A percentile compares a stretch with the other conserved stretches of the same genome.
Evolutionary conservation across 2,329 filamentous ascomycete genomes (phyloP).

Genomic region (Falciphora oryzae): DNA sequence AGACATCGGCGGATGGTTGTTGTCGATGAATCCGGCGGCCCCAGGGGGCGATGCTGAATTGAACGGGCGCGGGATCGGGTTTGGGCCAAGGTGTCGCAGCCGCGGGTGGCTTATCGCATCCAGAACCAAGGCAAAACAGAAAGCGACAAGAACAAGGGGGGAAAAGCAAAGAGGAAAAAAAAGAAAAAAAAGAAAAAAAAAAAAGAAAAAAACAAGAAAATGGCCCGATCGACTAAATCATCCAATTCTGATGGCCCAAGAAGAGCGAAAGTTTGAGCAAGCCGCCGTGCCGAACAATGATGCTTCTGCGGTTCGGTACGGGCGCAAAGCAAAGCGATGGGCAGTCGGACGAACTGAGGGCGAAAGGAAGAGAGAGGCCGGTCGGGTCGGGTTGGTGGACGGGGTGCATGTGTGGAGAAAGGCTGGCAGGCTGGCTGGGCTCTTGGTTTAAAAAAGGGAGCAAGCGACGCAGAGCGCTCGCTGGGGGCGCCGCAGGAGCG

Average conservation of each 20-base stretch:
- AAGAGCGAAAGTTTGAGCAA: neutral
- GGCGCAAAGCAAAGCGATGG: neutral
- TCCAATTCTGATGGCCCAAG: neutral
- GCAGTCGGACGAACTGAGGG: neutral
- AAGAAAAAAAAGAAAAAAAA: neutral
- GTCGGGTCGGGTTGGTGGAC: neutral
- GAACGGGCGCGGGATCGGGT: neutral
- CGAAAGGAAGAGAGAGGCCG: neutral
- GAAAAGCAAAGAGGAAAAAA: neutral
- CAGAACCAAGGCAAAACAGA: neutral
- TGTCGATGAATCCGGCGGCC: slow-evolving; percentile 2
- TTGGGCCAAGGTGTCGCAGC: neutral
- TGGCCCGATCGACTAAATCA: neutral
- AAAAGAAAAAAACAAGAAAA: neutral
- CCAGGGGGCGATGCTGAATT: neutral
- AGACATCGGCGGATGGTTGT: slow-evolving; percentile 6
- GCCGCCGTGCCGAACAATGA: neutral
- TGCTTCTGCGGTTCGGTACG: neutral
- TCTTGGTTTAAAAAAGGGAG: neutral
- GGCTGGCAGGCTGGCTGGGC: neutral
- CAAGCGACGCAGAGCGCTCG: neutral
- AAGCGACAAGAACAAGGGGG: neutral
- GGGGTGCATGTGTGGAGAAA: neutral
- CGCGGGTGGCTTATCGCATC: neutral
- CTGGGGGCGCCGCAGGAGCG: no score